These are phyloP conservation scores for Candida taoyuanica DNA, from an alignment of 805 yeast genomes.

Conservation along the genomic window DNA sequence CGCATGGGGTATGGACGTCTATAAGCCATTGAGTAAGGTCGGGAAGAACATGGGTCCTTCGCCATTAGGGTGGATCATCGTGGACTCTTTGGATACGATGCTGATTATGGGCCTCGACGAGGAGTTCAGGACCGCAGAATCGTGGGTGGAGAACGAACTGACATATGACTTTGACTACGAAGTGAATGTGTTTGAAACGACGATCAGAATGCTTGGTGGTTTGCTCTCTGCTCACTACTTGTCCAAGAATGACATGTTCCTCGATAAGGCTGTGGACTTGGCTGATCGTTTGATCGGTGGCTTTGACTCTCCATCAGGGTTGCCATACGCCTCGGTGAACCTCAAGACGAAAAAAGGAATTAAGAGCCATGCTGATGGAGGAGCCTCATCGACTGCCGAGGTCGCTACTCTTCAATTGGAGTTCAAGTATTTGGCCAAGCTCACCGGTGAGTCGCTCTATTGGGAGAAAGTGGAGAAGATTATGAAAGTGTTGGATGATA, in stretches of 20 bases:
- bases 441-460: slow-evolving; percentile 74
- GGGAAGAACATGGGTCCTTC: slow-evolving; percentile 72
- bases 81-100: slow-evolving; percentile 81
- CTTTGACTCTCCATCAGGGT: slow-evolving; percentile 58
- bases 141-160: slow-evolving; percentile 72
- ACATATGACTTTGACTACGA: slow-evolving; percentile 66
- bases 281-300: slow-evolving; percentile 73
- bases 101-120: slow-evolving; percentile 60
- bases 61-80: slow-evolving; percentile 92
- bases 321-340: slow-evolving; percentile 80
- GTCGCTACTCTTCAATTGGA: slow-evolving; percentile 85
- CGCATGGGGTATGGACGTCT: slow-evolving; percentile 85
- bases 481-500: slow-evolving; percentile 63
- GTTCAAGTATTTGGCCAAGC: slow-evolving; percentile 70
- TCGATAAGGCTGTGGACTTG: slow-evolving; percentile 74
- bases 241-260: slow-evolving; percentile 61
- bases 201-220: slow-evolving; percentile 92
- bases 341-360: slow-evolving; percentile 58
- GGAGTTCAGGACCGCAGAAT: slow-evolving; percentile 57
- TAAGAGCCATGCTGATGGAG: slow-evolving; percentile 58
- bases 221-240: slow-evolving; percentile 77
- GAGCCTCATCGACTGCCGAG: slow-evolving; percentile 87
- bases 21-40: slow-evolving; percentile 56
- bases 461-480: slow-evolving; percentile 79
- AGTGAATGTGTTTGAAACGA: slow-evolving; percentile 88